A percentile compares a stretch with the other conserved stretches of the same genome.
phyloP scores from a whole-genome alignment of 192 early-diverging fungal species.

The Geranomyces variabilis region DNA sequence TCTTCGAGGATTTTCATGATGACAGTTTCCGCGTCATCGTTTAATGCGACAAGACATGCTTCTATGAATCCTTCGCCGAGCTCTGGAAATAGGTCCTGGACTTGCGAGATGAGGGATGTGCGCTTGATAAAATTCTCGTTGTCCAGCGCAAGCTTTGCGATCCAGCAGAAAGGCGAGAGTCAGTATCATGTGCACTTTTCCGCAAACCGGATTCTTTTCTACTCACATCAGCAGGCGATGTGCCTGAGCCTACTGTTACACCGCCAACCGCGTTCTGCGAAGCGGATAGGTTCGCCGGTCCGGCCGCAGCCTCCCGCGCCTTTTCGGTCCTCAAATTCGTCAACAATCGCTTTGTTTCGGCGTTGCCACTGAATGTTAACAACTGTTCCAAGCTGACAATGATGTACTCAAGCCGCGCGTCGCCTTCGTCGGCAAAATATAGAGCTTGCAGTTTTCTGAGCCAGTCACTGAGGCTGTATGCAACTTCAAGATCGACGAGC shows the following conservation, averaged over 20 bases:
- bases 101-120: conserved; percentile 71
- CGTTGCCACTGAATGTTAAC: conserved; percentile 54
- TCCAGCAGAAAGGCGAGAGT: too few relatives aligned
- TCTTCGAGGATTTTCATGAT: conserved; percentile 82
- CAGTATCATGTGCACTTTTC: too few relatives aligned
- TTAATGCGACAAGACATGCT: conserved; percentile 73
- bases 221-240: background rate
- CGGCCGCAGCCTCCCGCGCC: background rate
- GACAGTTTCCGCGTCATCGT: conserved; percentile 69
- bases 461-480: conserved; percentile 64
- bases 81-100: conserved; percentile 87
- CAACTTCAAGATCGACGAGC: conserved; percentile 81
- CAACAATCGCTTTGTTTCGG: conserved; percentile 54
- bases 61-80: conserved; percentile 90
- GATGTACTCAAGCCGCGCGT: conserved; percentile 67
- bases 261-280: too few relatives aligned
- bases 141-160: too few relatives aligned
- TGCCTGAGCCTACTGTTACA: background rate
- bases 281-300: too few relatives aligned
- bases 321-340: conserved; percentile 27
- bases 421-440: conserved; percentile 42
- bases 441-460: conserved; percentile 50
- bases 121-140: conserved; percentile 57
- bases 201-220: too few relatives aligned
- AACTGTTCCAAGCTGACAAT: conserved; percentile 73